Evolutionary conservation across 306 rosid species (phyloP).

Genomic region (Vigna trinervia): DNA sequence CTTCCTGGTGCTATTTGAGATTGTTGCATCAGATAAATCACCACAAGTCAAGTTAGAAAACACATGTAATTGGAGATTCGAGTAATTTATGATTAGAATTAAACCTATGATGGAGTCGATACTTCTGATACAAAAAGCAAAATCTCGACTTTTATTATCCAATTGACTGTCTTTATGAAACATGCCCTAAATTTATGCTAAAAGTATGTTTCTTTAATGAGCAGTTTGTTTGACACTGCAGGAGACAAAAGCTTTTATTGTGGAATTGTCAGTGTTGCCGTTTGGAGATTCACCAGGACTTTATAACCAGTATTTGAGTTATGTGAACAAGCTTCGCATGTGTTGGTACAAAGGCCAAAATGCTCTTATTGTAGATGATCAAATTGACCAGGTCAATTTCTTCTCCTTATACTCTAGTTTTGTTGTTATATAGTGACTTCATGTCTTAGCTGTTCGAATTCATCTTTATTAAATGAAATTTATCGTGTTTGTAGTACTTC

Average conservation of each 20-base stretch:
- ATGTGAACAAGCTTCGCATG: conserved; percentile 53
- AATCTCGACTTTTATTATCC: neutral
- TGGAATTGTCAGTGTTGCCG: conserved; percentile 44
- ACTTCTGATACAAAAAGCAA: conserved; percentile 11
- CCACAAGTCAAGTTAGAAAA: conserved; percentile 15
- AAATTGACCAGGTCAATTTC: conserved; percentile 47
- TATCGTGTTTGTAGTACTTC: conserved; percentile 2
- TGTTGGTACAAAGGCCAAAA: conserved; percentile 53
- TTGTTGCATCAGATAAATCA: conserved; percentile 4
- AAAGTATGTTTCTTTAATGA: conserved; percentile 19
- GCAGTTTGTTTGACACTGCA: conserved; percentile 26
- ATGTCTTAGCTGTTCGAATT: conserved; percentile 21
- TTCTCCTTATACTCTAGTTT: conserved; percentile 37
- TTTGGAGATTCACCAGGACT: conserved; percentile 41
- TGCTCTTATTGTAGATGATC: conserved; percentile 50
- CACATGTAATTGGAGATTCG: neutral
- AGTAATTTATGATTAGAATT: neutral
- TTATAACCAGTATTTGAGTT: conserved; percentile 43
- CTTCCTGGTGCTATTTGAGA: too few species aligned
- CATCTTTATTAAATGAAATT: conserved; percentile 10
- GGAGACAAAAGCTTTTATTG: conserved; percentile 41
- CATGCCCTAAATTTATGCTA: neutral
- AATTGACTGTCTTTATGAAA: neutral
- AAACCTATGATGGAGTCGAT: conserved; percentile 6
- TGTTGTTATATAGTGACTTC: conserved; percentile 8